Percentiles rank a stretch among this genome's conserved stretches.
Evolutionary conservation across 371 early-diverging fungal species (phyloP).

Genomic region (Coelomomyces lativittatus): DNA sequence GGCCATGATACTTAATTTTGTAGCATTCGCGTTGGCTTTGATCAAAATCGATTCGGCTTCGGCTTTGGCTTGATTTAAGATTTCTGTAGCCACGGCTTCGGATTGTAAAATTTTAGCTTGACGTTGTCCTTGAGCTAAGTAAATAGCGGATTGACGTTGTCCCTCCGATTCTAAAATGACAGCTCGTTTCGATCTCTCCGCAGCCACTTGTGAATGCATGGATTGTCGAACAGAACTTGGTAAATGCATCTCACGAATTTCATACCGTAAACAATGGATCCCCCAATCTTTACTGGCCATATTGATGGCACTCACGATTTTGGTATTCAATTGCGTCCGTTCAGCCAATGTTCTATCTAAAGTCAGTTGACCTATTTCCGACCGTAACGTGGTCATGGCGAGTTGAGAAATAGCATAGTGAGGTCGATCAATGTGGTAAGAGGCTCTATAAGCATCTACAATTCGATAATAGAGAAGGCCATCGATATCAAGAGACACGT

Average conservation of each 20-base stretch:
- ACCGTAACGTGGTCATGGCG: slow-evolving; percentile 95
- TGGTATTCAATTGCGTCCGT: slow-evolving; percentile 70
- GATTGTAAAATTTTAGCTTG: slow-evolving; percentile 81
- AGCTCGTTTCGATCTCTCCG: slow-evolving; percentile 87
- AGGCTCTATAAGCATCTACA: slow-evolving; percentile 59
- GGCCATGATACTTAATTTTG: slow-evolving; percentile 60
- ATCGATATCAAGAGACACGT: slow-evolving; percentile 85
- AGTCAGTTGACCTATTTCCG: slow-evolving; percentile 94
- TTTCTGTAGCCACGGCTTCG: slow-evolving; percentile 72
- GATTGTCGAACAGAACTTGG: slow-evolving; percentile 83
- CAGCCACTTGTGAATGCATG: slow-evolving; percentile 94
- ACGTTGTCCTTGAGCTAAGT: slow-evolving; percentile 89
- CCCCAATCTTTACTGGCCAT: slow-evolving; percentile 87
- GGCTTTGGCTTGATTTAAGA: slow-evolving; percentile 65
- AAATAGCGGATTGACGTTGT: slow-evolving; percentile 80
- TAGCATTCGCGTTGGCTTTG: slow-evolving; percentile 65
- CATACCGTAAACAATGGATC: slow-evolving; percentile 78
- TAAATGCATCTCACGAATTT: slow-evolving; percentile 87
- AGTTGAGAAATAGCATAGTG: slow-evolving; percentile 87
- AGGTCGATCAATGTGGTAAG: slow-evolving; percentile 87
- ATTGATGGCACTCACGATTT: slow-evolving; percentile 89
- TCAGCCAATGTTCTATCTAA: slow-evolving; percentile 88
- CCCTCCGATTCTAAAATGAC: slow-evolving; percentile 91
- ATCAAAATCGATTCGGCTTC: slow-evolving; percentile 43
- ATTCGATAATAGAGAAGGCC: slow-evolving; percentile 89